Evolutionary conservation across 1,139 yeast genomes (phyloP).

Genomic region (Yueomyces sp.): DNA sequence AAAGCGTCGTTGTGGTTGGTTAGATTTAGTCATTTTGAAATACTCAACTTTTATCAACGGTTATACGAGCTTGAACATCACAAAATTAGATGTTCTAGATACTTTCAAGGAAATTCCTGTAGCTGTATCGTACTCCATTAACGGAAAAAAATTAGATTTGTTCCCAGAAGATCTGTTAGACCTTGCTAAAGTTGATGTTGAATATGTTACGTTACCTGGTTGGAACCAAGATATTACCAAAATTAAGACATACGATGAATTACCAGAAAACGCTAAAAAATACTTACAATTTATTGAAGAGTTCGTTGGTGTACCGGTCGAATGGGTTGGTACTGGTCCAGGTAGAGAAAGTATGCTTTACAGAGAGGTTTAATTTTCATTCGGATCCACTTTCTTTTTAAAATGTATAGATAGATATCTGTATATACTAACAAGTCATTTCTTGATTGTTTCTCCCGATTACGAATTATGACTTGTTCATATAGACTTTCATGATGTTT

Average conservation of each 20-base stretch:
- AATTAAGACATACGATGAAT: slow-evolving; percentile 54
- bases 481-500: no score
- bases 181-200: slow-evolving; percentile 82
- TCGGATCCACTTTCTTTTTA: background rate
- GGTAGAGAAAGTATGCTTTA: slow-evolving; percentile 76
- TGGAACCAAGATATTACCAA: slow-evolving; percentile 82
- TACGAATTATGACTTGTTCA: no score
- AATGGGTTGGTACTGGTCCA: slow-evolving; percentile 99
- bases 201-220: slow-evolving; percentile 82
- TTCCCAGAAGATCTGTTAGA: slow-evolving; percentile 88
- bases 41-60: slow-evolving; percentile 89
- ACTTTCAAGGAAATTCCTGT: slow-evolving; percentile 77
- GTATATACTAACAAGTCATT: no score
- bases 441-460: no score
- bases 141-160: slow-evolving; percentile 59
- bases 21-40: slow-evolving; percentile 86
- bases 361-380: slow-evolving; percentile 11
- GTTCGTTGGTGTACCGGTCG: slow-evolving; percentile 68
- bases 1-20: slow-evolving; percentile 99
- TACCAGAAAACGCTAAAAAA: slow-evolving; percentile 78
- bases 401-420: background rate
- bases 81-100: slow-evolving; percentile 91
- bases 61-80: slow-evolving; percentile 84
- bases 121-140: slow-evolving; percentile 66
- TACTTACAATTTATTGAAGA: slow-evolving; percentile 81